Evolutionary conservation across 345 rosid genomes (phyloP), one percentile per base, ranked within the genome.

Genomic region (Boechera stricta): DNA sequence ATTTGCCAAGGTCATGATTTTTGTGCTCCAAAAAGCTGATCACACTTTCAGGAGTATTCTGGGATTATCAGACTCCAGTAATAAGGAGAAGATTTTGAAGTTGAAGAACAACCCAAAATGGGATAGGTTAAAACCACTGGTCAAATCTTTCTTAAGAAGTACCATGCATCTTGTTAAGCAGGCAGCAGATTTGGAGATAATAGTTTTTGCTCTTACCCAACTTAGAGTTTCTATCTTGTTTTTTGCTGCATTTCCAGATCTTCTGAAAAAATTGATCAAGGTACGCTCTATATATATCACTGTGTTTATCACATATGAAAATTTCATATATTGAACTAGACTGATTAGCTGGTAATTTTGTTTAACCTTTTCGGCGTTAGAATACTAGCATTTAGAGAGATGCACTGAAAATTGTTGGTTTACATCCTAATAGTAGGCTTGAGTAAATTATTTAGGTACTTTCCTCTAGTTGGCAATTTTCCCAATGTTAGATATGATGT

Each of bases 61-160:
- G 72, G 98, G 94, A 54, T 76, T 95, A 80, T 71, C 93, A 69
- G 45, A 71, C 69, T 73, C 91, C 33, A 71, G 73, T 79, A 86
- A 75, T 72, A 90, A 83, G 80, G 94, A 84, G 77, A 72, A 80
- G 84, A 73, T 91, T 75, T 71, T 85, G 85, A 88, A 86, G 76
- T 67, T 91, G 79, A 91, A 84, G 83, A 89, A 84, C 80, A 83
- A 79, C 66, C 59, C 88, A 58, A 88, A 88, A 72, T 87, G 97
- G 97, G 85, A 89, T 85, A 80, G 73, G 71, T 33, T 82, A 64
- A 88, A 85, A 79, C 98, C 98, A 8, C 79, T 87, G 74, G 60
- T 92, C 65, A 92, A 87, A 77, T 92, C 92, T 61, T 95, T 83
- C 75, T 64, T 92, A 61, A 84, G 89, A 72, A 95, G 91, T 76